phyloP scores from a whole-genome alignment of 768 basidiomycete genomes.

The Collybia mongolica region DNA sequence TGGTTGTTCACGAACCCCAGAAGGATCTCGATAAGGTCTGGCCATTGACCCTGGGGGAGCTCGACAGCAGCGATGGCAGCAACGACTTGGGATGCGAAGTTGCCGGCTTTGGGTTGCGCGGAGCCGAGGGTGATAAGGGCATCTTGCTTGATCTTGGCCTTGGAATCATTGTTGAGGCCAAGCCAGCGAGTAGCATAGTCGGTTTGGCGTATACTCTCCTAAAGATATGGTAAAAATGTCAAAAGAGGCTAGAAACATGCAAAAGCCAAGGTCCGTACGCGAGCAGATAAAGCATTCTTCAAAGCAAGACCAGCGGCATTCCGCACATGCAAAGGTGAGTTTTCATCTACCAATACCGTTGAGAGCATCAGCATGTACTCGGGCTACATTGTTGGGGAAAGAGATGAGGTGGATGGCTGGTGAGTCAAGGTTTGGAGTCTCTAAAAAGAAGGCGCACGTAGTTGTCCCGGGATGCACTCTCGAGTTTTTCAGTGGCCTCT shows the following conservation, averaged over 20 bases:
- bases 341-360: constrained; percentile 78
- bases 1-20: constrained; percentile 83
- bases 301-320: constrained; percentile 96
- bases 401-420: constrained; percentile 18
- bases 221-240: constrained; percentile 18
- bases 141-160: constrained; percentile 84
- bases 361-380: constrained; percentile 93
- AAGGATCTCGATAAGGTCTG: constrained; percentile 83
- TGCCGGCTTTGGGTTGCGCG: constrained; percentile 66
- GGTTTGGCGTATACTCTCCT: constrained; percentile 76
- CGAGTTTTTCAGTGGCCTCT: constrained; percentile 87
- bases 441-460: constrained; percentile 60
- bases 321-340: constrained; percentile 66
- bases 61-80: constrained; percentile 94
- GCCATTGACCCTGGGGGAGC: constrained; percentile 86
- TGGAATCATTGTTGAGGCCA: constrained; percentile 62
- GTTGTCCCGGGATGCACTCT: constrained; percentile 82
- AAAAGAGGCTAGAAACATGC: constrained; percentile 17
- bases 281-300: constrained; percentile 91
- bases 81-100: constrained; percentile 90
- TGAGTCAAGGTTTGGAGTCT: constrained; percentile 13
- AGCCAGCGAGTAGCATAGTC: constrained; percentile 84
- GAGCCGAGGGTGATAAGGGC: constrained; percentile 83
- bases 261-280: constrained; percentile 53
- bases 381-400: constrained; percentile 51